phyloP scores from a whole-genome alignment of 75 land plant genomes.

The Pinus albicaulis region DNA sequence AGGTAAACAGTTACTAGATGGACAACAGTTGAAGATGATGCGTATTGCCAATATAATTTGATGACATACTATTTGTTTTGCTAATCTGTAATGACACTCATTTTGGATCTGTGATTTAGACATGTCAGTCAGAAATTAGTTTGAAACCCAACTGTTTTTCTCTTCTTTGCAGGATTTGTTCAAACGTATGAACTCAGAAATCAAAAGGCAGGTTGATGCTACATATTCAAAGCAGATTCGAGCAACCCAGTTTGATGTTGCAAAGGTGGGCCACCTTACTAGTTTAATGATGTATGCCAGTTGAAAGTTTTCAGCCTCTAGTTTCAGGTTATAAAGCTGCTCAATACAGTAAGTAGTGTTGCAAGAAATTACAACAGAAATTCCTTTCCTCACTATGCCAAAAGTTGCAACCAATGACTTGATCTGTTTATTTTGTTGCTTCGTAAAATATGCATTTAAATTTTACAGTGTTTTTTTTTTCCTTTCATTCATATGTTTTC shows the following conservation, averaged over 20 bases:
- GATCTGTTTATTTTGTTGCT: not conserved
- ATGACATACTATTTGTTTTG: not conserved
- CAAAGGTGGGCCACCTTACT: conserved; percentile 36
- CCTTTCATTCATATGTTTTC: not conserved
- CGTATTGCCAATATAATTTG: not conserved
- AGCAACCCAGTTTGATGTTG: conserved; percentile 67
- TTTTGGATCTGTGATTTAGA: not conserved
- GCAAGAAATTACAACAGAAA: not conserved
- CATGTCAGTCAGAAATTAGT: not conserved
- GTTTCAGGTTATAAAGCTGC: not conserved
- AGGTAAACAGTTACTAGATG: conserved; percentile 45
- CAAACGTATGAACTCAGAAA: conserved; percentile 73
- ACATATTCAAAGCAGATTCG: conserved; percentile 52
- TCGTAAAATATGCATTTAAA: not conserved
- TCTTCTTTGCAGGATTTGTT: conserved; percentile 72
- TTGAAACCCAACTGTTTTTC: not conserved
- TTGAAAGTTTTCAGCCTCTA: not conserved
- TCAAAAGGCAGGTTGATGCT: conserved; percentile 38
- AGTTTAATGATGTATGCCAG: not conserved
- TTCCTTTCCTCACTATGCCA: not conserved
- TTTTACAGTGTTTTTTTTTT: not conserved
- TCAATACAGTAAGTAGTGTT: not conserved
- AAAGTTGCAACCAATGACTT: not conserved
- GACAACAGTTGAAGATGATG: no score
- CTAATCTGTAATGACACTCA: not conserved